Evolutionary conservation across 345 rosid genomes (phyloP).

Genomic region (Eucalyptus virginea): DNA sequence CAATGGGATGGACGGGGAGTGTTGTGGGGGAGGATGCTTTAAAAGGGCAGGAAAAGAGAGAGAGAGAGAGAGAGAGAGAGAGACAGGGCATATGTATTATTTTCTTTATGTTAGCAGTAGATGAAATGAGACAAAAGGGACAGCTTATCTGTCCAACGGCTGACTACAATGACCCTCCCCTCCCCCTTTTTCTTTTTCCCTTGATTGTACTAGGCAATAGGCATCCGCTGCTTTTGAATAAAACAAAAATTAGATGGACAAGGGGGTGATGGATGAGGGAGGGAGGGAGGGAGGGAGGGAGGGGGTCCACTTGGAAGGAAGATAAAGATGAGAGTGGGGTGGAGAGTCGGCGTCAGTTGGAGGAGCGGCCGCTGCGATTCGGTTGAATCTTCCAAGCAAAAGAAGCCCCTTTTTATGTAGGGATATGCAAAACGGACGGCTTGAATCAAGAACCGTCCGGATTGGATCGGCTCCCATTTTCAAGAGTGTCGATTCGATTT

Average conservation of each 20-base stretch:
- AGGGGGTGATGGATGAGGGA: background rate
- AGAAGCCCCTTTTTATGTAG: background rate
- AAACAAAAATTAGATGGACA: background rate
- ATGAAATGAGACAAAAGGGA: conserved; percentile 39
- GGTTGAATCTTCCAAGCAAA: background rate
- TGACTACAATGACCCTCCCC: background rate
- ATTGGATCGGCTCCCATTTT: no score
- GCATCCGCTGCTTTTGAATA: background rate
- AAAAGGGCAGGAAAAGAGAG: background rate
- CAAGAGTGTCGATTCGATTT: no score
- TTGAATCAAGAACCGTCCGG: no score
- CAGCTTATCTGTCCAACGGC: conserved; percentile 56
- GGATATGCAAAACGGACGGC: background rate
- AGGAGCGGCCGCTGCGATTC: background rate
- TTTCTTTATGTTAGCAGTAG: background rate
- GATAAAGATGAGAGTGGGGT: background rate
- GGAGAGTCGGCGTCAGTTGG: background rate
- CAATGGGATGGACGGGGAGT: background rate
- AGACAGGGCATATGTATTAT: background rate
- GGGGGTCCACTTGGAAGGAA: background rate
- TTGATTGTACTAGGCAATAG: background rate
- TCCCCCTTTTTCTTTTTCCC: background rate
- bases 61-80: background rate
- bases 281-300: background rate
- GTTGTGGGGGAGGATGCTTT: background rate